Conservation (phyloP, 305 asterid species). For the Fraxinus baroniana region DNA sequence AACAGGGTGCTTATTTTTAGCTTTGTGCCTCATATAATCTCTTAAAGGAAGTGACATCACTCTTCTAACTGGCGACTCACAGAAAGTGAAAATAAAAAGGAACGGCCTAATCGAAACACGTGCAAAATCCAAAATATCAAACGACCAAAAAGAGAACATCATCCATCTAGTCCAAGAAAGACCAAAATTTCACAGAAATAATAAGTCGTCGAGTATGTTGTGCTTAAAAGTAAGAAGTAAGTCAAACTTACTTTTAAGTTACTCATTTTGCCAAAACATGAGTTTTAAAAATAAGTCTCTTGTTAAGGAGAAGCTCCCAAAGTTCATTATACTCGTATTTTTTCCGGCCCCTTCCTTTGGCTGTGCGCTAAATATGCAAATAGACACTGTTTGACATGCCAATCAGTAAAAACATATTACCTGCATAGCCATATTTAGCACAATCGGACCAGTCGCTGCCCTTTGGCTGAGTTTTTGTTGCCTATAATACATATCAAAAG, state of each 20-base stretch:
- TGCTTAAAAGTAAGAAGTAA: neutral
- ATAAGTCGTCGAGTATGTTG: neutral
- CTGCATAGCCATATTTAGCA: constrained; percentile 66
- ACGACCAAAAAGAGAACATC: neutral
- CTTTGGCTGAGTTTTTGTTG: constrained; percentile 38
- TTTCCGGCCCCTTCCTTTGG: neutral
- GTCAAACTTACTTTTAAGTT: neutral
- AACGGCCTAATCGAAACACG: neutral
- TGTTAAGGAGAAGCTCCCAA: neutral
- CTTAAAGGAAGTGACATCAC: neutral
- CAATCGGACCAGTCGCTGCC: constrained; percentile 66
- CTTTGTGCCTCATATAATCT: neutral
- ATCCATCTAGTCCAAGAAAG: neutral
- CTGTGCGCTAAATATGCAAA: neutral
- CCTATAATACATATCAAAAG: constrained; percentile 25
- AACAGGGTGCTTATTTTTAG: neutral
- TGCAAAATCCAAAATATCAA: neutral
- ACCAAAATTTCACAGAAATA: neutral
- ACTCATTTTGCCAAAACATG: neutral
- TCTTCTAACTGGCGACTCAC: neutral
- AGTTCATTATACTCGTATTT: neutral
- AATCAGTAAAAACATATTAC: constrained; percentile 25
- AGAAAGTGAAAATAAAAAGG: neutral
- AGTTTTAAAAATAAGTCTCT: neutral
- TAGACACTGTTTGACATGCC: neutral